Percentiles rank a stretch among this genome's conserved stretches.
phyloP scores from a whole-genome alignment of 495 filamentous ascomycete genomes.

The Immersiella caudata region DNA sequence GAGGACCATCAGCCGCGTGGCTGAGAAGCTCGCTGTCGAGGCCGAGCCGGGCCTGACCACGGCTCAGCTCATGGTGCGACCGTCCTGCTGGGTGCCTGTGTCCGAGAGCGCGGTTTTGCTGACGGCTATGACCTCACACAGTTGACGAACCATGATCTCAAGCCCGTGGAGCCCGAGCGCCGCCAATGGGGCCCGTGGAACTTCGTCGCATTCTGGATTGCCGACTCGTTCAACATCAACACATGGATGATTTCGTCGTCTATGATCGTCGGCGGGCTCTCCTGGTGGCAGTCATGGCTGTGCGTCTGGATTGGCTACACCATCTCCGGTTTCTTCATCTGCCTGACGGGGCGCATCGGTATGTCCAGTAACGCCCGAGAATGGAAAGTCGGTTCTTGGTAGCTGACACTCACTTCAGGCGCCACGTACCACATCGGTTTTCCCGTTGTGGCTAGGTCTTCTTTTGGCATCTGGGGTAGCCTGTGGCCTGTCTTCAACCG shows the following conservation, averaged over 20 bases:
- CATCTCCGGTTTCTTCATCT: constrained; percentile 75
- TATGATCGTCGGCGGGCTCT: constrained; percentile 72
- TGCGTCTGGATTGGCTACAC: constrained; percentile 86
- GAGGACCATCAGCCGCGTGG: constrained; percentile 31
- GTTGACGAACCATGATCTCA: constrained; percentile 88
- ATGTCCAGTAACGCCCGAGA: too few relatives aligned
- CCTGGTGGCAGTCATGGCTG: constrained; percentile 96
- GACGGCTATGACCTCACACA: constrained; percentile 28
- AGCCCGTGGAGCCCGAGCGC: constrained; percentile 83
- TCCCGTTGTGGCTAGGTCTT: constrained; percentile 73
- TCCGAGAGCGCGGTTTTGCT: constrained; percentile 1
- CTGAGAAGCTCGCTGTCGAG: constrained; percentile 67
- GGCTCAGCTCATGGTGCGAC: constrained; percentile 73
- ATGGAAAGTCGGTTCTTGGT: too few relatives aligned
- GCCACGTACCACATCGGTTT: constrained; percentile 90
- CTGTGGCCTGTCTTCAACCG: constrained; percentile 92
- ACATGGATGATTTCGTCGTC: constrained; percentile 97
- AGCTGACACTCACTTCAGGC: too few relatives aligned
- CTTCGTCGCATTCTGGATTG: constrained; percentile 90
- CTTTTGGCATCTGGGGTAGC: constrained; percentile 85
- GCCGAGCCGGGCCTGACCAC: constrained; percentile 78
- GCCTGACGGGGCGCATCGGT: constrained; percentile 79
- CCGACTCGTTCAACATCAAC: constrained; percentile 96
- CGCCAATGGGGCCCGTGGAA: constrained; percentile 89
- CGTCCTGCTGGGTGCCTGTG: background rate